These are phyloP conservation scores for Pseudocercospora fuligena DNA, from an alignment of 2,329 filamentous ascomycete genomes.

Conservation along the genomic window DNA sequence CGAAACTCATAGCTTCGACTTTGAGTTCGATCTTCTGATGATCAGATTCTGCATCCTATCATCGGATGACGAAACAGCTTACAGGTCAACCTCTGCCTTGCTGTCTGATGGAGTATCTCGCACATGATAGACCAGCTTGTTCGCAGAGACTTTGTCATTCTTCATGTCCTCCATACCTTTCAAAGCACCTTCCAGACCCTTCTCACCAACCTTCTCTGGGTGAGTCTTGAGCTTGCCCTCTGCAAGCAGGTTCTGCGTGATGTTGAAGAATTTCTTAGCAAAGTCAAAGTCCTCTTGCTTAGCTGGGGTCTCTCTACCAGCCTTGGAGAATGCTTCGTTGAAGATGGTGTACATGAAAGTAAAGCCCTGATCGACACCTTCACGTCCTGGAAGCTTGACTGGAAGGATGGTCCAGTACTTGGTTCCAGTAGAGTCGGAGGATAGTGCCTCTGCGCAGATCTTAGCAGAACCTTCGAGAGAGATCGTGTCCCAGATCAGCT, in stretches of 20 bases:
- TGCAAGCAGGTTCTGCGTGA: conserved; percentile 48
- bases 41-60: not conserved
- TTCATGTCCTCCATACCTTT: conserved; percentile 52
- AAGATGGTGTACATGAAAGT: conserved; percentile 39
- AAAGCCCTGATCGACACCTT: conserved; percentile 27
- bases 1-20: not conserved
- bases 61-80: not conserved
- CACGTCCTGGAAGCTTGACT: conserved; percentile 29
- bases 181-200: conserved; percentile 51
- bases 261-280: conserved; percentile 46
- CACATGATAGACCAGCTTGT: conserved; percentile 53
- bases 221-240: conserved; percentile 53
- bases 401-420: conserved; percentile 34
- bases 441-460: conserved; percentile 34
- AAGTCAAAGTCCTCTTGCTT: conserved; percentile 48
- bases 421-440: conserved; percentile 27
- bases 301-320: conserved; percentile 28
- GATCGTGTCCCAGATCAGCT: conserved; percentile 35
- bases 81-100: conserved; percentile 31
- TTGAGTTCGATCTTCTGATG: not conserved
- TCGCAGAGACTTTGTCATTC: conserved; percentile 51
- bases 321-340: conserved; percentile 32
- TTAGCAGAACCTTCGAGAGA: conserved; percentile 27
- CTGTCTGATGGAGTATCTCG: conserved; percentile 31
- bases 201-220: conserved; percentile 45